These are phyloP conservation scores for Heliamphora exappendiculata DNA, from an alignment of 148 eudicot species.

Conservation along the genomic window DNA sequence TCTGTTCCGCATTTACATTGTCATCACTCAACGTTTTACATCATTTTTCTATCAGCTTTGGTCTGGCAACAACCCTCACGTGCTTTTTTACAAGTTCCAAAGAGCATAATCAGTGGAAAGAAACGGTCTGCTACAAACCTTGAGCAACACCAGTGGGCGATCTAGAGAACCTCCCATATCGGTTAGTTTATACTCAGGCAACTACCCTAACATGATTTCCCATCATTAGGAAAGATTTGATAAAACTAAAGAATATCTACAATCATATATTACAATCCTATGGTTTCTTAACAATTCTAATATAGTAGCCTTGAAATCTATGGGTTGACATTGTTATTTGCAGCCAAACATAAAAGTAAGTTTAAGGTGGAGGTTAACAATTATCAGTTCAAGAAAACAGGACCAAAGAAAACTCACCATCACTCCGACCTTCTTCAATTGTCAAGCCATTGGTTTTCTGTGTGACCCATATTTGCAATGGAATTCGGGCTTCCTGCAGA, in stretches of 20 bases:
- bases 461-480: constrained; percentile 89
- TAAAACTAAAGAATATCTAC: not conserved
- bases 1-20: not conserved
- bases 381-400: not conserved
- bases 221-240: not conserved
- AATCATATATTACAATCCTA: not conserved
- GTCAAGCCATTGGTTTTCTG: constrained; percentile 57
- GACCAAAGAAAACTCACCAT: constrained; percentile 39
- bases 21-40: not conserved
- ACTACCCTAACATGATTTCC: not conserved
- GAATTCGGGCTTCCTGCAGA: constrained; percentile 73
- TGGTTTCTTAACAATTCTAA: not conserved
- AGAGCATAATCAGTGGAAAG: not conserved
- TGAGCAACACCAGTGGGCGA: not conserved
- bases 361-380: not conserved
- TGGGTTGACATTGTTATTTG: not conserved
- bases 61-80: not conserved
- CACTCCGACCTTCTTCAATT: constrained; percentile 48
- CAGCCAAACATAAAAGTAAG: not conserved
- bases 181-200: not conserved
- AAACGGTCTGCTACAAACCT: not conserved
- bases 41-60: not conserved
- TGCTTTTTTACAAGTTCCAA: not conserved
- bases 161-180: not conserved
- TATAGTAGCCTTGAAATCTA: not conserved